Evolutionary conservation across 1,284 basidiomycete genomes (phyloP).

Genomic region (Uromyces viciae-fabae): DNA sequence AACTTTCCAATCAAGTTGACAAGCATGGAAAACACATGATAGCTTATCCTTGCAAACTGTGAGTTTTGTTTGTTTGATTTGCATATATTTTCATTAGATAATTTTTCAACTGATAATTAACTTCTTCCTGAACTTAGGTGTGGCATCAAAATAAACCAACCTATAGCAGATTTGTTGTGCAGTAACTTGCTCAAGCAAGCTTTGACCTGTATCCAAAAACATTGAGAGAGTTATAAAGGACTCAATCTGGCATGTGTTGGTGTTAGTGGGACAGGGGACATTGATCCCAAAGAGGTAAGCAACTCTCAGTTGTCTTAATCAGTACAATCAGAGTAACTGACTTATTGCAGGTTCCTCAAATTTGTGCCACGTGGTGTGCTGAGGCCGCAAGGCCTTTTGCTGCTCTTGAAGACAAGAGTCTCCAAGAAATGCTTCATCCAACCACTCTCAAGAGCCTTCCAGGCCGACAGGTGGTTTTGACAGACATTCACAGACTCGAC

Average conservation of each 20-base stretch:
- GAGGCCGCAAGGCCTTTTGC: background rate
- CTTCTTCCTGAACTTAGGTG: background rate
- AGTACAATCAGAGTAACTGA: background rate
- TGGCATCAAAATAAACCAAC: background rate
- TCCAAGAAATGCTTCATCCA: too few species aligned
- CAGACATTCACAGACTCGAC: too few species aligned
- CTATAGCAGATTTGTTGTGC: background rate
- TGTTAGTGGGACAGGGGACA: background rate
- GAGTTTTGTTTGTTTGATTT: background rate
- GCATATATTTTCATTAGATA: background rate
- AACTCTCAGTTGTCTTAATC: background rate
- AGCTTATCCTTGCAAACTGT: constrained; percentile 2
- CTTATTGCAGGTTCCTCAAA: background rate
- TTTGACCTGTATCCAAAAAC: background rate
- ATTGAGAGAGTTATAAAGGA: background rate
- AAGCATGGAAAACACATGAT: background rate
- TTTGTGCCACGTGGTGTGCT: background rate
- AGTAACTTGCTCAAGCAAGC: background rate
- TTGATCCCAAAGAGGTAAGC: background rate
- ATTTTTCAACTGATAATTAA: background rate
- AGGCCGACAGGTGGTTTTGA: too few species aligned
- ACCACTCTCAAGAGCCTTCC: too few species aligned
- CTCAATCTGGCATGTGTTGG: background rate
- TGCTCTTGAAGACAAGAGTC: too few species aligned
- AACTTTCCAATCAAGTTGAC: background rate